A percentile compares a stretch with the other conserved stretches of the same genome.
These are phyloP conservation scores for Pseudozyma hubeiensis DNA, from an alignment of 1,284 basidiomycete species.

Conservation along the genomic window DNA sequence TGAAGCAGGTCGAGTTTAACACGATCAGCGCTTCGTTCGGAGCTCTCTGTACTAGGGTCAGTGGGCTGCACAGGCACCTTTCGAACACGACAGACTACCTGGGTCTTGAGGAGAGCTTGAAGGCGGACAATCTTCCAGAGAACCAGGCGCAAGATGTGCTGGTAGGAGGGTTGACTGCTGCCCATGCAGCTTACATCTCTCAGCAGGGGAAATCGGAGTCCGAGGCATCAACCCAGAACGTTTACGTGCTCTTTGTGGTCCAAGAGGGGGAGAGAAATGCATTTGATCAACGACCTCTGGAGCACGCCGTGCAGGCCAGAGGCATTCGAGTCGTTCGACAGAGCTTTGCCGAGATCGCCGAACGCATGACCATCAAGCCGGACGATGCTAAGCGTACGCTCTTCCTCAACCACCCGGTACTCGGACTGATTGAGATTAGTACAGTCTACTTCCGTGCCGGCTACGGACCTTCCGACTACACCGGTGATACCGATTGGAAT, in stretches of 20 bases:
- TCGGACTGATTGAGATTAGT: slow-evolving; percentile 75
- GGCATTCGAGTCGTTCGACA: slow-evolving; percentile 51
- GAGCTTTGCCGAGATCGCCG: slow-evolving; percentile 52
- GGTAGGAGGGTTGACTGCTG: slow-evolving; percentile 80
- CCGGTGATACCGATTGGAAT: slow-evolving; percentile 75
- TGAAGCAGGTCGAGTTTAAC: slow-evolving; percentile 99
- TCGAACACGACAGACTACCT: slow-evolving; percentile 26
- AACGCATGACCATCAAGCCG: slow-evolving; percentile 5
- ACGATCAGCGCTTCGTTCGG: slow-evolving; percentile 95
- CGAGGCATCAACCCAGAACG: slow-evolving; percentile 1
- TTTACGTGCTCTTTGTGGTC: slow-evolving; percentile 83
- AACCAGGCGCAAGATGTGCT: slow-evolving; percentile 82
- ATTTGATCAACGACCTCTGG: slow-evolving; percentile 90
- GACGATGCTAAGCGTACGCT: slow-evolving; percentile 12
- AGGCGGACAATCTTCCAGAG: slow-evolving; percentile 76
- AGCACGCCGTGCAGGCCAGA: slow-evolving; percentile 82
- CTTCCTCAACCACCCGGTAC: slow-evolving; percentile 22
- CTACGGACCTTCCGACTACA: slow-evolving; percentile 87
- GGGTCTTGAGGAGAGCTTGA: slow-evolving; percentile 75
- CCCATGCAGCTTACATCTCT: slow-evolving; percentile 79
- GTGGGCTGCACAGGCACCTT: slow-evolving; percentile 76
- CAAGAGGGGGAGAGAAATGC: slow-evolving; percentile 92
- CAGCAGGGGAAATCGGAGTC: neutral
- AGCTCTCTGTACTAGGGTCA: slow-evolving; percentile 78
- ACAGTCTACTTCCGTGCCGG: slow-evolving; percentile 88